These are phyloP conservation scores for Zelonia costaricensis DNA, from an alignment of 208 protist species.

Conservation along the genomic window DNA sequence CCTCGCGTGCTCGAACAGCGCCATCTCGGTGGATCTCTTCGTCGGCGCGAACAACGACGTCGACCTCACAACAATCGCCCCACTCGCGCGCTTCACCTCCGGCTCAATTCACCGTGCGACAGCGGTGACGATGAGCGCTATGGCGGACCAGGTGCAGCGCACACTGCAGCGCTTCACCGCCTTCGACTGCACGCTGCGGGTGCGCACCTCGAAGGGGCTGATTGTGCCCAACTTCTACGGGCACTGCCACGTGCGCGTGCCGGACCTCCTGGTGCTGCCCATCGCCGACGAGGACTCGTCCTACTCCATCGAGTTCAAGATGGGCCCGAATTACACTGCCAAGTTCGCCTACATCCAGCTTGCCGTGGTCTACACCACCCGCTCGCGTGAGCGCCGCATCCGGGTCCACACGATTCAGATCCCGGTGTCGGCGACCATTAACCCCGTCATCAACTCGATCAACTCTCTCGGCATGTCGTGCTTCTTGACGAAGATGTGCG, in stretches of 20 bases:
- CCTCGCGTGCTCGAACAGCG: slow-evolving; percentile 87
- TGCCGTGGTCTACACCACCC: slow-evolving; percentile 79
- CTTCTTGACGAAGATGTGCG: slow-evolving; percentile 75
- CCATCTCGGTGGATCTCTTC: slow-evolving; percentile 94
- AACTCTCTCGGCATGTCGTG: slow-evolving; percentile 63
- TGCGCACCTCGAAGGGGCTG: slow-evolving; percentile 90
- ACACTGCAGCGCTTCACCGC: slow-evolving; percentile 89
- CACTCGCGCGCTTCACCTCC: slow-evolving; percentile 79
- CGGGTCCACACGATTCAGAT: slow-evolving; percentile 86
- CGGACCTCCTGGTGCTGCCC: slow-evolving; percentile 96
- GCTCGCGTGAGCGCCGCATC: slow-evolving; percentile 76
- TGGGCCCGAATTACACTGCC: slow-evolving; percentile 51
- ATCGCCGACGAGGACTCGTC: slow-evolving; percentile 91
- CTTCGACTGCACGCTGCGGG: slow-evolving; percentile 96
- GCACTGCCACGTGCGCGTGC: slow-evolving; percentile 95
- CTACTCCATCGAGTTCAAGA: slow-evolving; percentile 79
- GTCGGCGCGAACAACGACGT: slow-evolving; percentile 69
- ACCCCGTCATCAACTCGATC: slow-evolving; percentile 70
- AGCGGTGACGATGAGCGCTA: slow-evolving; percentile 52
- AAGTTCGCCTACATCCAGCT: slow-evolving; percentile 85
- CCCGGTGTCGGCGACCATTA: slow-evolving; percentile 40
- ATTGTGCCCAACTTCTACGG: slow-evolving; percentile 93
- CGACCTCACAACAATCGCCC: slow-evolving; percentile 92
- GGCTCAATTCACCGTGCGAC: slow-evolving; percentile 73
- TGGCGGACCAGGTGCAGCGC: slow-evolving; percentile 65